Evolutionary conservation across 2,329 filamentous ascomycete genomes (phyloP).

Genomic region (Escovopsis sp.): DNA sequence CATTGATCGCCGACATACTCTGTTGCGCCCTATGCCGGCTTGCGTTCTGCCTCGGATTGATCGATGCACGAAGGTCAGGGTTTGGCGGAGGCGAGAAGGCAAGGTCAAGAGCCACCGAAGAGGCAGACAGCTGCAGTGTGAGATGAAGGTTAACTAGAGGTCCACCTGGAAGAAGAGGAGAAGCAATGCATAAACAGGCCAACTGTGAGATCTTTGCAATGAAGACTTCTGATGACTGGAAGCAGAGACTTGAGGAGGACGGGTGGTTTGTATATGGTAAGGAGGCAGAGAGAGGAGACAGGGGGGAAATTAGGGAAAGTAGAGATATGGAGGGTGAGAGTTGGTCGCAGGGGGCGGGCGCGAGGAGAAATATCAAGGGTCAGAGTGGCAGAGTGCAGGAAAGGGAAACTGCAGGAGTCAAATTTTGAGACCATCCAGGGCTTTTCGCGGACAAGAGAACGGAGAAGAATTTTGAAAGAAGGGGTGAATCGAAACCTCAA

Average conservation of each 20-base stretch:
- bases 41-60: constrained; percentile 44
- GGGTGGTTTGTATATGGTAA: too few relatives aligned
- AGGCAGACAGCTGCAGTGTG: constrained; percentile 52
- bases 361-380: too few relatives aligned
- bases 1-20: constrained; percentile 35
- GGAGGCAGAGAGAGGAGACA: background rate
- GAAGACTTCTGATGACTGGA: too few relatives aligned
- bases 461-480: background rate
- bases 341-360: too few relatives aligned
- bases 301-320: background rate
- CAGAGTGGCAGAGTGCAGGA: background rate
- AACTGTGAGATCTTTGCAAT: too few relatives aligned
- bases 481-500: too few relatives aligned
- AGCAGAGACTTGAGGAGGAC: too few relatives aligned
- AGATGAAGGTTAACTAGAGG: too few relatives aligned
- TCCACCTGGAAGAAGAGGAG: too few relatives aligned
- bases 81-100: constrained; percentile 53
- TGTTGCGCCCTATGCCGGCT: constrained; percentile 54
- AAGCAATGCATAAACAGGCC: background rate
- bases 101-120: constrained; percentile 67
- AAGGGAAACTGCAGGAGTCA: background rate
- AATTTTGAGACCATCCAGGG: too few relatives aligned
- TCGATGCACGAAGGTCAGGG: constrained; percentile 32
- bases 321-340: background rate
- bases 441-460: background rate